Evolutionary conservation across 1,284 basidiomycete species (phyloP).

Genomic region (Melampsora larici-populina): DNA sequence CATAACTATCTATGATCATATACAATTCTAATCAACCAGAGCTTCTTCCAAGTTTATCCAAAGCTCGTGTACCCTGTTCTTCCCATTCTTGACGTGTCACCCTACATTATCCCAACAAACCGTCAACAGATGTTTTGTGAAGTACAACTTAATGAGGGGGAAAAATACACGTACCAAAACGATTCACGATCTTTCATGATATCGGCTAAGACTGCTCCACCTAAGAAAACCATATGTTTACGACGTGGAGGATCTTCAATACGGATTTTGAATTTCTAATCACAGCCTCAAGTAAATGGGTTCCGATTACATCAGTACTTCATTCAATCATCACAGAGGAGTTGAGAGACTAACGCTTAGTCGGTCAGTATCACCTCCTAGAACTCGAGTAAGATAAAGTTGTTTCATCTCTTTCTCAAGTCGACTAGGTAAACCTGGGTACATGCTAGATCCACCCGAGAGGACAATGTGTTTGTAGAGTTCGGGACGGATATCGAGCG

Average conservation of each 20-base stretch:
- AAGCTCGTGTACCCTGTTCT: conserved; percentile 73
- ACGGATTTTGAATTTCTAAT: conserved; percentile 95
- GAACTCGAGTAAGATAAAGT: conserved; percentile 83
- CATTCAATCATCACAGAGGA: too few relatives aligned
- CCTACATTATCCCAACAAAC: conserved; percentile 51
- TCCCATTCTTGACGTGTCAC: conserved; percentile 87
- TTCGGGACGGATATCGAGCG: conserved; percentile 83
- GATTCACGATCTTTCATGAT: conserved; percentile 94
- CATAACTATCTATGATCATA: too few relatives aligned
- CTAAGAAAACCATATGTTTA: conserved; percentile 99
- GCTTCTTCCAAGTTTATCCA: conserved; percentile 70
- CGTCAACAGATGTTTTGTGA: neutral
- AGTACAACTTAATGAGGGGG: neutral
- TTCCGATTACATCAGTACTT: too few relatives aligned
- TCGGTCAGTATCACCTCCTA: conserved; percentile 77
- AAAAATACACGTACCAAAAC: conserved; percentile 64
- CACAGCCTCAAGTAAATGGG: neutral
- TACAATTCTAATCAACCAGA: neutral
- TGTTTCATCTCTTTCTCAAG: conserved; percentile 99
- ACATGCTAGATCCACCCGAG: conserved; percentile 96
- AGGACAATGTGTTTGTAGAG: conserved; percentile 98
- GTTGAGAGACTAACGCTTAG: conserved; percentile 67
- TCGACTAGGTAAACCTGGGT: conserved; percentile 91
- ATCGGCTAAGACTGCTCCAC: conserved; percentile 76
- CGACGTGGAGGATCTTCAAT: conserved; percentile 97